Evolutionary conservation across 148 eudicot genomes (phyloP).

Genomic region (Chenopodium berlandieri): DNA sequence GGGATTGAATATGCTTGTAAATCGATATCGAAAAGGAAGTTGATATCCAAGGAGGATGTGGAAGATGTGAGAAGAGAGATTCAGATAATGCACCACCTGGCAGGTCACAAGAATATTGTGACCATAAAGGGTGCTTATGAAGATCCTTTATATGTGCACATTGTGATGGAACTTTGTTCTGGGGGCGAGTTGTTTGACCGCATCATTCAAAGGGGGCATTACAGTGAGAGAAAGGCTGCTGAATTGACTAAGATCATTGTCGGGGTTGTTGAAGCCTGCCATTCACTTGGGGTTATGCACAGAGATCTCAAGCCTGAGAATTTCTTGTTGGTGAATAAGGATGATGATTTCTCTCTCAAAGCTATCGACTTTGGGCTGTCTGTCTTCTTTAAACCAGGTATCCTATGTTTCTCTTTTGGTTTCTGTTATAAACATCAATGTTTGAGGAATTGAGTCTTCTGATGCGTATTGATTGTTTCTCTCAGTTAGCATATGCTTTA

Average conservation of each 20-base stretch:
- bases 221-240: conserved; percentile 90
- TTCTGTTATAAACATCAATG: not conserved
- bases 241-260: conserved; percentile 86
- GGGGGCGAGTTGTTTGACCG: conserved; percentile 97
- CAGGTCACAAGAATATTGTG: conserved; percentile 87
- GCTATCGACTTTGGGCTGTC: conserved; percentile 96
- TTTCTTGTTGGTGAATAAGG: conserved; percentile 80
- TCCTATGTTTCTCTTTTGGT: not conserved
- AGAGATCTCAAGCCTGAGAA: conserved; percentile 96
- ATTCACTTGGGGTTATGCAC: conserved; percentile 94
- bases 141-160: conserved; percentile 83
- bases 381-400: conserved; percentile 98
- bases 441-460: not conserved
- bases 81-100: conserved; percentile 98
- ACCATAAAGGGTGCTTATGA: conserved; percentile 90
- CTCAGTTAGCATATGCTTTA: conserved; percentile 1
- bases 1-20: conserved; percentile 79
- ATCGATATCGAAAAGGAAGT: conserved; percentile 93
- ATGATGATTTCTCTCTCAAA: conserved; percentile 93
- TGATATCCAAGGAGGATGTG: conserved; percentile 88
- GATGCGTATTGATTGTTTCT: conserved; percentile 12
- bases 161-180: conserved; percentile 86
- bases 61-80: conserved; percentile 98
- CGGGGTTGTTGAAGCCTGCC: conserved; percentile 95
- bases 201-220: conserved; percentile 87